Conservation (phyloP, 495 filamentous ascomycete genomes). For the Bombardia bombarda region DNA sequence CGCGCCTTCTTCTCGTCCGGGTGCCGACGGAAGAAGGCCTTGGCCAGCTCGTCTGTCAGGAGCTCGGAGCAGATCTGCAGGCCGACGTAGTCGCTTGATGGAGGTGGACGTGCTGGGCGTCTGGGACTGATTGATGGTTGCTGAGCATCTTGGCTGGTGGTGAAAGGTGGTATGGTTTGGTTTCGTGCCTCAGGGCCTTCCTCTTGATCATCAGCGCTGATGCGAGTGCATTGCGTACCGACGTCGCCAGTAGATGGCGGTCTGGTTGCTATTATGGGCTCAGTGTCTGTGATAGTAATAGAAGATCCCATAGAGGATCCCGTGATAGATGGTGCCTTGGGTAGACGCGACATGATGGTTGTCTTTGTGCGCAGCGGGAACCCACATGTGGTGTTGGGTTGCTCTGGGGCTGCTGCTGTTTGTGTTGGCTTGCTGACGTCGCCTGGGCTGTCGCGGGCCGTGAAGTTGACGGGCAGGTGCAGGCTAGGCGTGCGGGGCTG, state of each 20-base stretch:
- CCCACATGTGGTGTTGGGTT: no score
- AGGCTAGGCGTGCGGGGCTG: neutral
- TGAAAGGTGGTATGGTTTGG: no score
- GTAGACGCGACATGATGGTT: neutral
- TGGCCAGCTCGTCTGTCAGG: conserved; percentile 13
- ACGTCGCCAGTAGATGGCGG: no score
- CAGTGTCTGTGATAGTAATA: conserved; percentile 2
- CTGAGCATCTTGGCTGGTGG: no score
- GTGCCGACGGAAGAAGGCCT: conserved; percentile 3
- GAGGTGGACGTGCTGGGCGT: neutral
- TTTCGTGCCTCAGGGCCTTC: no score
- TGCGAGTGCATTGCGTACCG: no score
- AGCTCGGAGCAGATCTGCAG: conserved; percentile 14
- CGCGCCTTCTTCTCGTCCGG: neutral
- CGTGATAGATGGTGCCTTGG: no score
- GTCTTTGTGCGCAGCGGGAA: neutral
- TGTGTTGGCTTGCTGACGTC: neutral
- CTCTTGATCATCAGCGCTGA: neutral
- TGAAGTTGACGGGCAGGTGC: neutral
- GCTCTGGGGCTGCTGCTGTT: no score
- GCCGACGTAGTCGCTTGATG: conserved; percentile 8
- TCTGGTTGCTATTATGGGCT: no score
- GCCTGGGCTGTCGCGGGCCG: neutral
- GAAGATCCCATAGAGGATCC: no score
- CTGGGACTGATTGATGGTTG: no score